phyloP scores from a whole-genome alignment of 257 asterid species.

The Nicotiana benthamiana region DNA sequence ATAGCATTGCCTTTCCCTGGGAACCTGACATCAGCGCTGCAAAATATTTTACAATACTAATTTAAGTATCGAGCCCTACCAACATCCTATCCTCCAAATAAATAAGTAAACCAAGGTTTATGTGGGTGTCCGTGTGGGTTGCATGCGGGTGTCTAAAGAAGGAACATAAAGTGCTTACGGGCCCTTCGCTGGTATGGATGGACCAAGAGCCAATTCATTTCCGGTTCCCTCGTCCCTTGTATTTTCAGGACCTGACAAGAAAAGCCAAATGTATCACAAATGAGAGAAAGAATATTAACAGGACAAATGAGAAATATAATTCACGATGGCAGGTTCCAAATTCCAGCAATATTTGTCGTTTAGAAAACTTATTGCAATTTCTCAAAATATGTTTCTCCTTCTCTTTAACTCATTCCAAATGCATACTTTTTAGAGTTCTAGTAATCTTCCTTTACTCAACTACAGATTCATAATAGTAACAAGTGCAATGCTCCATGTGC shows the following conservation, averaged over 20 bases:
- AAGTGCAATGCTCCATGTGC: not conserved
- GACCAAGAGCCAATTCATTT: slow-evolving; percentile 52
- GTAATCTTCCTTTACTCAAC: not conserved
- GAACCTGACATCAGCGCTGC: slow-evolving; percentile 52
- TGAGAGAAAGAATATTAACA: not conserved
- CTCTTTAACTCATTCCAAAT: not conserved
- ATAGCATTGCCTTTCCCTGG: slow-evolving; percentile 52
- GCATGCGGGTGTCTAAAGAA: not conserved
- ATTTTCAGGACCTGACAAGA: slow-evolving; percentile 68
- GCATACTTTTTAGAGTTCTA: not conserved
- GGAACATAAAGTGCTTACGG: slow-evolving; percentile 35
- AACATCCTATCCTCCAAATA: not conserved
- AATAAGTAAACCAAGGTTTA: not conserved
- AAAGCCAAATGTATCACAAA: slow-evolving; percentile 12
- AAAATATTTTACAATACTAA: slow-evolving; percentile 10
- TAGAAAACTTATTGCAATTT: not conserved
- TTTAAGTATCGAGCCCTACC: not conserved
- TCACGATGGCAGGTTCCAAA: not conserved
- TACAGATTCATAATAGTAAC: not conserved
- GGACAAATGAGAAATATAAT: not conserved
- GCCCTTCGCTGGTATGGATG: slow-evolving; percentile 45
- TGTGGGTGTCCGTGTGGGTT: not conserved
- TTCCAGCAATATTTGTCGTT: not conserved
- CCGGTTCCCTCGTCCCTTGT: slow-evolving; percentile 37
- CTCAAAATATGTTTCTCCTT: not conserved